Evolutionary conservation across 768 basidiomycete genomes (phyloP), one percentile per base, ranked within the genome.

Genomic region (Hypholoma fasciculare): DNA sequence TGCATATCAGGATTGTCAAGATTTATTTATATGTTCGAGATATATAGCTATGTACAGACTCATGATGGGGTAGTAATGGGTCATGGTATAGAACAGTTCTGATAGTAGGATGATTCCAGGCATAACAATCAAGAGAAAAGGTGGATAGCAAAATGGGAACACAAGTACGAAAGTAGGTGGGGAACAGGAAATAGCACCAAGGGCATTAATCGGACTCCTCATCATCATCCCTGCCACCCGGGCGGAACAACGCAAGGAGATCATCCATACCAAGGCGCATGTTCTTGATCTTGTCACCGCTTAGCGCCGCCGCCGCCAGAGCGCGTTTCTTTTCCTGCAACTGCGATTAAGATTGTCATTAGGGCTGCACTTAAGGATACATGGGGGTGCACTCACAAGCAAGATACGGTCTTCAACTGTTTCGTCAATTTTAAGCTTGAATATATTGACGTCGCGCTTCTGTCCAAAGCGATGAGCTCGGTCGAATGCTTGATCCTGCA

Each of bases 291-390:
- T 90, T 94, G 74, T 93, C 88, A 8, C 96, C 96, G 34, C 91
- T 89, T 57, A 98, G 72, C 0, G 94, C 93, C 1, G 94, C 93
- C 23, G 80, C 79, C 1, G 96, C 86, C 1, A 98, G 80, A 49
- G 85, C 87, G 4, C 95, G 84, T 76, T 98, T 98, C 71, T 86
- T 83, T n/a, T 92, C 86, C 70, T 98, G 96, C n/a, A 98, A 81
- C 84, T 92, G 62, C 23, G 4, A 23, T 23, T 30, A 30, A 27
- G 14, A 54, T 43, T 49, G 23, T 23, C 23, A 23, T 23, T 23
- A 4, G 23, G 2, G 23, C 23, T 23, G 23, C 23, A 4, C 23
- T 30, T 43, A 42, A 13, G 43, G 5, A 34, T 3, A 14, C 7
- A 30, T 30, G 5, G 27, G 36, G 7, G 39, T 39, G 4, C 5